Evolutionary conservation across 2,329 filamentous ascomycete species (phyloP), one percentile per base, ranked within the genome.

Genomic region (Colletotrichum theobromicola): DNA sequence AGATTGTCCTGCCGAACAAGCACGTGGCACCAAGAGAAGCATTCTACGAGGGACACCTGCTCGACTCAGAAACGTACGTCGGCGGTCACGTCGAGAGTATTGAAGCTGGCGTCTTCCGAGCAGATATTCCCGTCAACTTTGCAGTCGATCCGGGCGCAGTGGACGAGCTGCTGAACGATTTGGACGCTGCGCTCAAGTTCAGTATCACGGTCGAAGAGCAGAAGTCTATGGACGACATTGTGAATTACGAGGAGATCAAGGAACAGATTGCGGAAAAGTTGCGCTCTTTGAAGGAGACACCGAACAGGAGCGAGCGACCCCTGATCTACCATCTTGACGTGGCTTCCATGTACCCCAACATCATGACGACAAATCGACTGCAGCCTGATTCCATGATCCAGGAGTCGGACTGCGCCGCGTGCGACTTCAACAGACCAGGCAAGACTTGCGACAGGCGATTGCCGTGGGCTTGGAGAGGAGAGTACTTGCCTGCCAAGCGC

Each of bases 311-410:
- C 78, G 97, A 99, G 83, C 88, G 92, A 57, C 97, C 97, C 6
- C 90, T 97, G 35, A 99, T 99, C 77, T 99, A 99, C 85, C 97
- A 99, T 88, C 88, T 99, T 85, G 97, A 99, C 81, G 97, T 99
- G 73, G 97, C 97, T 21, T 98, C 97, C 74, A 99, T 99, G 97
- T 99, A 99, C 82, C 97, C 97, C 12, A 99, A 99, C 84, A 99
- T 99, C 83, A 99, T 99, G 97, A 99, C 97, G 3, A 99, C 97
- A 2, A 99, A 99, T 83, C 94, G 97, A 83, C 85, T 99, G 61
- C 97, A 99, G 79, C 97, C 97, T 0, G 97, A 99, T 83, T 98
- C 97, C n/a, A 98, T 99, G 95, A 97, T 99, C 68, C 89, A 96
- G 62, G 97, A 99, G 82, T 95, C 96, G 1, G 95, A 98, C 79